phyloP scores from a whole-genome alignment of 2,329 filamentous ascomycete genomes.

The Aspergillus sp. region DNA sequence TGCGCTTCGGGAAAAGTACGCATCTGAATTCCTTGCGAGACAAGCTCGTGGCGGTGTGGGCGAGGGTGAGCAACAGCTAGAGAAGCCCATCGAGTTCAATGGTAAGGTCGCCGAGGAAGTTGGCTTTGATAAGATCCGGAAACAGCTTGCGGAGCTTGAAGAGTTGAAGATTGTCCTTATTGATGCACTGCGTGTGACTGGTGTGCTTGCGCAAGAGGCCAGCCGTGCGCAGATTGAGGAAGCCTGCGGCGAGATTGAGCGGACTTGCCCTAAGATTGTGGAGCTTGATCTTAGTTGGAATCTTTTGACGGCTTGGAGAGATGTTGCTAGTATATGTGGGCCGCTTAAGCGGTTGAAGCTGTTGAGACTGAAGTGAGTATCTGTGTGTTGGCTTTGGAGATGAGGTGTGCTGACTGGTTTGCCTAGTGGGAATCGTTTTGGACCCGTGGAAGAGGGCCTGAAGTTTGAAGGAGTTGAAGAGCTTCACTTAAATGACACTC shows the following conservation, averaged over 20 bases:
- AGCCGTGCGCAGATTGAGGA: conserved; percentile 22
- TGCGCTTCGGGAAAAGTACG: conserved; percentile 82
- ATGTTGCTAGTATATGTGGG: conserved; percentile 69
- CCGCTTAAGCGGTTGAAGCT: conserved; percentile 66
- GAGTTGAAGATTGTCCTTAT: conserved; percentile 80
- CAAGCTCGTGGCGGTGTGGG: neutral
- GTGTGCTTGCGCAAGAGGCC: conserved; percentile 29
- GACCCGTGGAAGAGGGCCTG: conserved; percentile 38
- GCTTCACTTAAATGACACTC: conserved; percentile 65
- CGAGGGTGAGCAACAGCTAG: conserved; percentile 27
- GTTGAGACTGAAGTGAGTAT: conserved; percentile 69
- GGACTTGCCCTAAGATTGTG: conserved; percentile 57
- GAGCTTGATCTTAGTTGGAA: conserved; percentile 87
- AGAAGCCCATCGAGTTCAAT: conserved; percentile 67
- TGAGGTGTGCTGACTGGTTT: conserved; percentile 15
- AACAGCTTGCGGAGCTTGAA: conserved; percentile 71
- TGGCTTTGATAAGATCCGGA: conserved; percentile 89
- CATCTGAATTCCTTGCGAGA: conserved; percentile 50
- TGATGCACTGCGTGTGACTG: conserved; percentile 67
- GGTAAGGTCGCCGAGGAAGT: conserved; percentile 88
- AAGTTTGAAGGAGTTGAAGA: conserved; percentile 57
- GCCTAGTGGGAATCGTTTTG: conserved; percentile 69
- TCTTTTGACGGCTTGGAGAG: conserved; percentile 66
- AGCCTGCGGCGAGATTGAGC: conserved; percentile 51
- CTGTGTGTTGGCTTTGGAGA: neutral